Conservation (phyloP, 345 rosid genomes). For the Ceriops decandra region DNA sequence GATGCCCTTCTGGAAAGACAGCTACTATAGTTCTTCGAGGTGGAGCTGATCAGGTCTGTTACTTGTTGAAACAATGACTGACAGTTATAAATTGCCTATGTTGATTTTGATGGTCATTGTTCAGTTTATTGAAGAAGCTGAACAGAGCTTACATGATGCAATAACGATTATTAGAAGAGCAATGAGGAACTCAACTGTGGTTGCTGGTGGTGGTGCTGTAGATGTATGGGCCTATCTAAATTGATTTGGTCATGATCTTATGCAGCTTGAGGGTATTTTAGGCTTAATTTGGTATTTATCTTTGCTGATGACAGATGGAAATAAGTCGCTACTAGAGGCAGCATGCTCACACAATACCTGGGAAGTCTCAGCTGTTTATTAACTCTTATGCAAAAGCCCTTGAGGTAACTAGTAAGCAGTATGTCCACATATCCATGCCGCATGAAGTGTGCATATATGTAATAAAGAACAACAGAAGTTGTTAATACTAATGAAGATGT, state of each 20-base stretch:
- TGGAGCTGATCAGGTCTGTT: constrained; percentile 98
- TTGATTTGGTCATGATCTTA: constrained; percentile 1
- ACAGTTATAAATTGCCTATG: neutral
- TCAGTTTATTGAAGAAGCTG: constrained; percentile 99
- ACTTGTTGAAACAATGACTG: constrained; percentile 1
- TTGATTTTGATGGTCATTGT: neutral
- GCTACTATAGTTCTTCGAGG: constrained; percentile 99
- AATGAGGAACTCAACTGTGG: constrained; percentile 90
- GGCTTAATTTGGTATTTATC: constrained; percentile 6
- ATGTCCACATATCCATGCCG: neutral
- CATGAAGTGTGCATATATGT: neutral
- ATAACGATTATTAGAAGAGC: constrained; percentile 99
- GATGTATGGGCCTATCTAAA: constrained; percentile 60
- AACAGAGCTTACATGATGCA: constrained; percentile 97
- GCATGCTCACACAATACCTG: constrained; percentile 92
- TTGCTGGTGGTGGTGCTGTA: constrained; percentile 99
- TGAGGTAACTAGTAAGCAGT: constrained; percentile 49
- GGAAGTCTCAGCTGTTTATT: constrained; percentile 92
- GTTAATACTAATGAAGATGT: too few relatives aligned
- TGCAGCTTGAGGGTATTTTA: neutral
- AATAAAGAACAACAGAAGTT: neutral
- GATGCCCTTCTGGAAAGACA: constrained; percentile 89
- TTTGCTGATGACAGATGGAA: constrained; percentile 72
- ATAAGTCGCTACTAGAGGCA: constrained; percentile 84
- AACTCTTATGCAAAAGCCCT: constrained; percentile 98